Evolutionary conservation across 1,284 basidiomycete genomes (phyloP).

Genomic region (Ustilago hordei): DNA sequence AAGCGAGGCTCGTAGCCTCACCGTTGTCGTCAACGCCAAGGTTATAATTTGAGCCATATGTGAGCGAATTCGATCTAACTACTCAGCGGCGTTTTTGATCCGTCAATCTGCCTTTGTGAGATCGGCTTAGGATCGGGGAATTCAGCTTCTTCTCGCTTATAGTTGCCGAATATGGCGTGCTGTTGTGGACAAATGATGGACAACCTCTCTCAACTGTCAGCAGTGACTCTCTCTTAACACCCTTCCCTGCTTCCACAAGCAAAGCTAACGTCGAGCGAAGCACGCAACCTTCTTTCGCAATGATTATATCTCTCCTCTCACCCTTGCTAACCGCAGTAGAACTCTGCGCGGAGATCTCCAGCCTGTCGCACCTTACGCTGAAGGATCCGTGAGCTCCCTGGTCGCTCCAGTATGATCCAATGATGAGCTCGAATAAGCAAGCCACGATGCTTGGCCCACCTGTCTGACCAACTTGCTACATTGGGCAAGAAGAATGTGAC

Average conservation of each 20-base stretch:
- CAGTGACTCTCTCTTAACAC: background rate
- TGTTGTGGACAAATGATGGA: constrained; percentile 23
- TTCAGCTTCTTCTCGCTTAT: constrained; percentile 9
- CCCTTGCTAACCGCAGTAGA: background rate
- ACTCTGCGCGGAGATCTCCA: background rate
- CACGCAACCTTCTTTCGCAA: constrained; percentile 21
- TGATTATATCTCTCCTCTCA: constrained; percentile 5
- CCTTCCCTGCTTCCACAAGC: background rate
- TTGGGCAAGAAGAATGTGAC: background rate
- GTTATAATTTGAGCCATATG: background rate
- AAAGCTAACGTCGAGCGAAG: constrained; percentile 23
- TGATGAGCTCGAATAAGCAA: background rate
- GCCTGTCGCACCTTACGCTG: background rate
- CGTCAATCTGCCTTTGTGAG: background rate
- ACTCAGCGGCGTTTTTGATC: too few relatives aligned
- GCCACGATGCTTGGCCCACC: background rate
- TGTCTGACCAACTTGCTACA: background rate
- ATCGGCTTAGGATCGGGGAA: background rate
- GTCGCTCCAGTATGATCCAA: background rate
- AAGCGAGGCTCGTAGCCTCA: constrained; percentile 44
- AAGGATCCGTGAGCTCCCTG: background rate
- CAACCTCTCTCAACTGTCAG: constrained; percentile 11
- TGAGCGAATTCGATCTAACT: background rate
- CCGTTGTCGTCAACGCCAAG: background rate
- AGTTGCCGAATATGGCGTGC: constrained; percentile 25